These are phyloP conservation scores for Durotheca rogersii DNA, from an alignment of 495 filamentous ascomycete species.

Conservation along the genomic window DNA sequence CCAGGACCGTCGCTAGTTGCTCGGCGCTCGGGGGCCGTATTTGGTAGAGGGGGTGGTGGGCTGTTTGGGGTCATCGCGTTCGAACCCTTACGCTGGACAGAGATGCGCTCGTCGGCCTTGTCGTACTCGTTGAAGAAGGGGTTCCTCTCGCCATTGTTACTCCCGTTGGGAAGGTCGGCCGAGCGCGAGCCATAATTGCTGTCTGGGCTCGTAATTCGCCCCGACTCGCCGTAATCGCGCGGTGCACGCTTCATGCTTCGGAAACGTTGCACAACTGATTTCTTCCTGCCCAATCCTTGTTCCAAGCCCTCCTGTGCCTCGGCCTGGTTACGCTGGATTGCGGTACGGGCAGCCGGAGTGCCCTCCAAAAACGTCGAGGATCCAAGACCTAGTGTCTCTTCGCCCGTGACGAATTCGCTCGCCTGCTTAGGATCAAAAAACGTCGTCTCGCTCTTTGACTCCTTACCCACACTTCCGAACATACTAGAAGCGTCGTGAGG, in stretches of 20 bases:
- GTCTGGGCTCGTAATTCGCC: slow-evolving; percentile 55
- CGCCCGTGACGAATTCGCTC: slow-evolving; percentile 75
- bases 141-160: slow-evolving; percentile 57
- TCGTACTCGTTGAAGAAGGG: slow-evolving; percentile 87
- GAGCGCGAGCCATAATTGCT: slow-evolving; percentile 43
- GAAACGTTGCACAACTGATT: slow-evolving; percentile 86
- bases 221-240: slow-evolving; percentile 52
- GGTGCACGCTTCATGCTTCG: slow-evolving; percentile 63
- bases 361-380: slow-evolving; percentile 97
- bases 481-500: slow-evolving; percentile 84
- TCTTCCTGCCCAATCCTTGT: slow-evolving; percentile 81
- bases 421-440: slow-evolving; percentile 53
- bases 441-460: slow-evolving; percentile 42
- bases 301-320: slow-evolving; percentile 53
- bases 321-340: slow-evolving; percentile 74
- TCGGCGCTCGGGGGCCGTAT: slow-evolving; percentile 62
- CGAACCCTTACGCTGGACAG: slow-evolving; percentile 43
- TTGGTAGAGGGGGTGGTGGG: slow-evolving; percentile 54
- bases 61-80: slow-evolving; percentile 60
- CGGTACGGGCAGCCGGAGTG: slow-evolving; percentile 79
- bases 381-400: slow-evolving; percentile 80
- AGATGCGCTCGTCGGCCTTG: slow-evolving; percentile 46
- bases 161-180: slow-evolving; percentile 13
- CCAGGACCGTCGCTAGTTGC: slow-evolving; percentile 64
- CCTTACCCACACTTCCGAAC: slow-evolving; percentile 49